A percentile compares a stretch with the other conserved stretches of the same genome.
Conservation (phyloP, 176 grass and related monocot species). For the Eleusine indica region DNA sequence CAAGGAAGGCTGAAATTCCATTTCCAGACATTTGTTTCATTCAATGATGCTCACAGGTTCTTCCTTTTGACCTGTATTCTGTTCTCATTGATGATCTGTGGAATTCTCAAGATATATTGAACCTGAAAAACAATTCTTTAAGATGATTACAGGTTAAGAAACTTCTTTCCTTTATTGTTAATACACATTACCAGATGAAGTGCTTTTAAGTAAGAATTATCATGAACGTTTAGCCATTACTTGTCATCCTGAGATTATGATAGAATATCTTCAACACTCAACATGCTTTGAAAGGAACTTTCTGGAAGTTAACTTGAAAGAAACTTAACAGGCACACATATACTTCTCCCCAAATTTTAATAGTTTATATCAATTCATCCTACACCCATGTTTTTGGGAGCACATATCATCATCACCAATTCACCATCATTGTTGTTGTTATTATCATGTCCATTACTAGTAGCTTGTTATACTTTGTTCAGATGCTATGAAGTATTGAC, state of each 20-base stretch:
- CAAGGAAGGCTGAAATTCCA: constrained; percentile 83
- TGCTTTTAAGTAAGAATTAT: neutral
- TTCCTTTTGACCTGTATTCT: constrained; percentile 15
- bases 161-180: constrained; percentile 10
- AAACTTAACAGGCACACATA: neutral
- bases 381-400: neutral
- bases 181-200: neutral
- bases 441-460: neutral
- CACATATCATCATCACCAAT: neutral
- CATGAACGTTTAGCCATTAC: neutral
- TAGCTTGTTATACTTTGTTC: constrained; percentile 12
- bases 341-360: constrained; percentile 4
- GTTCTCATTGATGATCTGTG: neutral
- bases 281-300: neutral
- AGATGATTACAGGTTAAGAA: neutral
- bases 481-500: neutral
- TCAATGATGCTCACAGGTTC: constrained; percentile 81
- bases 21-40: constrained; percentile 97
- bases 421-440: neutral
- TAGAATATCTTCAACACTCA: constrained; percentile 12
- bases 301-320: neutral
- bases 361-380: constrained; percentile 8
- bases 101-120: constrained; percentile 24
- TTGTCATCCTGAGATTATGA: neutral
- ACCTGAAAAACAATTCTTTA: neutral